A percentile compares a stretch with the other conserved stretches of the same genome.
Conservation (phyloP, 768 basidiomycete genomes). For the Candolleomyces efflorescens region DNA sequence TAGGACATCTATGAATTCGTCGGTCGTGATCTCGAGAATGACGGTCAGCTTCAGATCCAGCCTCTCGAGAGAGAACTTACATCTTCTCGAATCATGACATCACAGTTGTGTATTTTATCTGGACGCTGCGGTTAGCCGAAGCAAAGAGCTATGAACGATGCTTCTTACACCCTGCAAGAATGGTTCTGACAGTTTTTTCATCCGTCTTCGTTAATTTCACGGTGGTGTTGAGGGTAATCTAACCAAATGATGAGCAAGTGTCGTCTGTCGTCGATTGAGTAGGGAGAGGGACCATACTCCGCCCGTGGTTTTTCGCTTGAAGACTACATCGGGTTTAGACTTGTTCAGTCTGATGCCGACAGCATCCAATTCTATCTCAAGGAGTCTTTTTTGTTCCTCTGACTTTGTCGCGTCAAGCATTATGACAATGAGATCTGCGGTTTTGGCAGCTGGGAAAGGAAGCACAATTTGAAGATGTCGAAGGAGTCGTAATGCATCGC, state of each 20-base stretch:
- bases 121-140: not conserved
- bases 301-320: constrained; percentile 90
- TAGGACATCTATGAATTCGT: constrained; percentile 98
- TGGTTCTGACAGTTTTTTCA: constrained; percentile 90
- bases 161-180: constrained; percentile 77
- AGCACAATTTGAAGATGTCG: not conserved
- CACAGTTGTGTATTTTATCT: constrained; percentile 93
- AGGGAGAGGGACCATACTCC: constrained; percentile 53
- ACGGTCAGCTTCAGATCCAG: not conserved
- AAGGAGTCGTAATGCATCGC: not conserved
- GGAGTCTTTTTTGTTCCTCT: constrained; percentile 81
- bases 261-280: not conserved
- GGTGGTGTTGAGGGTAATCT: constrained; percentile 91
- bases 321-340: constrained; percentile 86
- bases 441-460: constrained; percentile 61
- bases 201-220: constrained; percentile 94
- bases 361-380: constrained; percentile 93
- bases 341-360: constrained; percentile 96
- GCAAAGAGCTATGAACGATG: not conserved
- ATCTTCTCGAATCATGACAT: constrained; percentile 98
- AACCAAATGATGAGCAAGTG: constrained; percentile 5
- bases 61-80: constrained; percentile 34
- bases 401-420: constrained; percentile 94
- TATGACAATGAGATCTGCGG: constrained; percentile 88
- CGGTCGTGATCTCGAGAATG: constrained; percentile 72